Evolutionary conservation across 2,329 filamentous ascomycete genomes (phyloP), one percentile per base, ranked within the genome.

Genomic region (Myotisia sp.): DNA sequence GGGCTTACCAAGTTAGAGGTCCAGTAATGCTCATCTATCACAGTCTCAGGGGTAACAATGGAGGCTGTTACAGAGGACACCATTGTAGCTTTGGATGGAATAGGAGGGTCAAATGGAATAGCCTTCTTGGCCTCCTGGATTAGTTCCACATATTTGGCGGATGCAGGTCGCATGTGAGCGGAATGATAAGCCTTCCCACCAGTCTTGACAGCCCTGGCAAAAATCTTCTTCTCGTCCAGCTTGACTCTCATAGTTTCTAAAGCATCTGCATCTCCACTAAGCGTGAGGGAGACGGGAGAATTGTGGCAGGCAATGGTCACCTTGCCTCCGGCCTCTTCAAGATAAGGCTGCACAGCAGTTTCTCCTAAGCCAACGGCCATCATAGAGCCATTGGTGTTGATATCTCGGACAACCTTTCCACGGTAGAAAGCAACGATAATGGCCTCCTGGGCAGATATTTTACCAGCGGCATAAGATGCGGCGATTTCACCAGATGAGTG

Each of bases 261-360:
- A 6, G 29, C 17, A 7, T 49, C 48, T 50, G 13, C 51, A 46
- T 58, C 50, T 1, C 56, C 55, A 12, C 55, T 54, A 2, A 60
- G 18, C 0, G 58, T 62, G 1, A 58, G 44, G 26, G 49, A 60
- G 2, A 38, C 40, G 0, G 51, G 52, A 3, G 49, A 53, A 41
- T 63, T 63, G 26, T 54, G 43, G 17, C 57, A 60, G 1, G 57
- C 60, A 5, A 56, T 39, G 9, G 37, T 33, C 10, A 45, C 28
- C 3, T 34, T 29, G n/a, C 40, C 40, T 13, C 21, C 6, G 16
- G 20, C 21, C 40, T 36, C 9, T 43, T 22, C 18, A 33, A 38
- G 7, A 27, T 35, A 38, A 6, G 20, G 14, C 31, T 32, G 26
- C 3, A 27, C 32, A 16, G 38, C 31, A 3, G 19, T 12, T 17